Evolutionary conservation across 2,329 filamentous ascomycete genomes (phyloP).

Genomic region (Diaporthe capsici): DNA sequence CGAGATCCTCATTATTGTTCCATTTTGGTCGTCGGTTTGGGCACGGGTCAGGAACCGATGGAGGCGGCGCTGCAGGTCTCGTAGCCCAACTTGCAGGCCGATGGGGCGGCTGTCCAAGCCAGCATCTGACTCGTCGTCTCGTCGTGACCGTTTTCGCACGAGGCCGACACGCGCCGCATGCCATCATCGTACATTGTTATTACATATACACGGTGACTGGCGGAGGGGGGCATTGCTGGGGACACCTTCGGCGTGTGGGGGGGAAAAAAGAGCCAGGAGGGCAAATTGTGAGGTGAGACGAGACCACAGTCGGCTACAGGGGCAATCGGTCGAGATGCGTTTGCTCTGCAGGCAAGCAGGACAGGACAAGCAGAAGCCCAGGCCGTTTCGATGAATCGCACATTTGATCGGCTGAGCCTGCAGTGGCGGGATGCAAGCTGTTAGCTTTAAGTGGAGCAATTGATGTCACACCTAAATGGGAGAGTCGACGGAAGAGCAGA

Average conservation of each 20-base stretch:
- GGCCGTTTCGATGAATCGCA: slow-evolving; percentile 20
- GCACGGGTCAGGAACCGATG: background rate
- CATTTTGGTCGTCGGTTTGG: background rate
- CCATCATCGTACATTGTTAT: slow-evolving; percentile 6
- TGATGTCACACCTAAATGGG: slow-evolving; percentile 22
- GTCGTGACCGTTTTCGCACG: slow-evolving; percentile 9
- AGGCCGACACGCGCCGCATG: slow-evolving; percentile 10
- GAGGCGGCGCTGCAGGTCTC: slow-evolving; percentile 9
- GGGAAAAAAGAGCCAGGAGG: background rate
- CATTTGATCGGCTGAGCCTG: slow-evolving; percentile 28
- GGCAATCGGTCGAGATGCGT: slow-evolving; percentile 28
- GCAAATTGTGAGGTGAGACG: background rate
- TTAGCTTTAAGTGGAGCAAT: slow-evolving; percentile 19
- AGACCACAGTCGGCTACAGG: background rate
- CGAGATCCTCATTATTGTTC: background rate
- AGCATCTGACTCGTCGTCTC: slow-evolving; percentile 26
- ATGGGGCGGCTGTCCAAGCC: background rate
- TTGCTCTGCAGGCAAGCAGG: slow-evolving; percentile 8
- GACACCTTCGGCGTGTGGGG: slow-evolving; percentile 10
- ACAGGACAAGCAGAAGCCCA: background rate
- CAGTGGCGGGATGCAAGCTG: slow-evolving; percentile 32
- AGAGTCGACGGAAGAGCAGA: background rate
- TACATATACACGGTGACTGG: background rate
- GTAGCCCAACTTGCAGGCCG: slow-evolving; percentile 15
- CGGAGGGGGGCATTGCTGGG: background rate